A percentile compares a stretch with the other conserved stretches of the same genome.
Conservation (phyloP, 495 filamentous ascomycete species). For the Tuber melanosporum region DNA sequence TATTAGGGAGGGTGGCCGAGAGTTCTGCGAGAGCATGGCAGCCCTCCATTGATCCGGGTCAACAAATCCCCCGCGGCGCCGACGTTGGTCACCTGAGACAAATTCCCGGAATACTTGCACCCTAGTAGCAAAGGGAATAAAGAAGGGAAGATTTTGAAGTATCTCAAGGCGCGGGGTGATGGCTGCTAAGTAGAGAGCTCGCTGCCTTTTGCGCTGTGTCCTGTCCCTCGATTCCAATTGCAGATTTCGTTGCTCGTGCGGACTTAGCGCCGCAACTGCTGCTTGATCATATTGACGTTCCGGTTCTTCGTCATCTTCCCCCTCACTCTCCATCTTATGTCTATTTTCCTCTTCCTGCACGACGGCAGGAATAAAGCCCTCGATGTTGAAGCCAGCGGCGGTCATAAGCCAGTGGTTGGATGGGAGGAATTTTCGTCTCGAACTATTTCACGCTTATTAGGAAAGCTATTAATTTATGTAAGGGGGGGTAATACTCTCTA, state of each 20-base stretch:
- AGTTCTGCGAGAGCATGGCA: constrained; percentile 22
- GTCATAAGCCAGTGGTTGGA: constrained; percentile 92
- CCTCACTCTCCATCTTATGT: constrained; percentile 56
- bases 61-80: constrained; percentile 64
- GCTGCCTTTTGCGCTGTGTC: constrained; percentile 45
- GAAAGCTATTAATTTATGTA: neutral
- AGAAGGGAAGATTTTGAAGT: constrained; percentile 91
- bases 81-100: constrained; percentile 70
- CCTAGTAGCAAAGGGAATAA: constrained; percentile 84
- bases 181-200: constrained; percentile 62
- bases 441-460: constrained; percentile 47
- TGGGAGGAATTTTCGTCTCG: constrained; percentile 74
- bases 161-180: constrained; percentile 84
- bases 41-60: constrained; percentile 52
- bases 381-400: constrained; percentile 73
- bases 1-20: constrained; percentile 7
- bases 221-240: constrained; percentile 16
- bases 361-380: constrained; percentile 77
- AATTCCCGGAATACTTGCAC: constrained; percentile 95
- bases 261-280: constrained; percentile 41
- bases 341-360: constrained; percentile 81
- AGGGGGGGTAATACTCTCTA: constrained; percentile 57
- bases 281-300: constrained; percentile 39
- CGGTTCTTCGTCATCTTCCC: constrained; percentile 49
- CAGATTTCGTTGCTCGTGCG: constrained; percentile 46